Evolutionary conservation across 164 flowering plant genomes (phyloP), one percentile per base, ranked within the genome.

Genomic region (Annona cherimola): DNA sequence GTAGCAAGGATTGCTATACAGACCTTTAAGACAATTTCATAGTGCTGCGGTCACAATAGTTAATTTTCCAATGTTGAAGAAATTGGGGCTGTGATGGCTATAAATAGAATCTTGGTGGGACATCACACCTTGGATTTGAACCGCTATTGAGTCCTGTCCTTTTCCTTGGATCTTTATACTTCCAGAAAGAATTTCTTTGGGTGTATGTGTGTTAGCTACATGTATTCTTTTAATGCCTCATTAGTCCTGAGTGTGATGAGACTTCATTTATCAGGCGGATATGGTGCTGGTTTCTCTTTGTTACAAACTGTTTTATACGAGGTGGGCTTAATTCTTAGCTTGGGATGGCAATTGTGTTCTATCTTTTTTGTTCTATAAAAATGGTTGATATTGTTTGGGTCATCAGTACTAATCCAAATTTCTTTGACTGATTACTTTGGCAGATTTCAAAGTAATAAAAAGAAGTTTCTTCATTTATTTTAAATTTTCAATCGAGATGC

Each of bases 1-100:
- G 12, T 5, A 66, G 54, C 12, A 2, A 42, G 46, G 69, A 66
- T 66, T 66, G 69, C 69, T 42, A 66, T 44, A 45, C 50, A 18
- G 11, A 4, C 20, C 42, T 40, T n/a, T n/a, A 40, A 19, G 60
- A 68, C 14, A 26, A 68, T 68, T 45, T 9, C n/a, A 5, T 45
- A 20, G 54, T 4, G 2, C 40, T 45, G 55, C 19, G 69, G 11
- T 67, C 39, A 14, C 20, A 20, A 20, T 7, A 26, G 12, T 62
- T 41, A 42, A 44, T 40, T 40, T 41, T 11, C 67, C 19, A n/a
- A 50, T 50, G 14, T 50, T 16, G 3, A 7, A 50, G 39, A 5
- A 2, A 61, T n/a, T 26, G 20, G 26, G 63, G 63, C 63, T 61
- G 63, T 61, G 63, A 61, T 61, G 20, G 4, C 63, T 61, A 20